A percentile compares a stretch with the other conserved stretches of the same genome.
phyloP scores from a whole-genome alignment of 1,139 yeast genomes.

The Geotrichum carabidarum region DNA sequence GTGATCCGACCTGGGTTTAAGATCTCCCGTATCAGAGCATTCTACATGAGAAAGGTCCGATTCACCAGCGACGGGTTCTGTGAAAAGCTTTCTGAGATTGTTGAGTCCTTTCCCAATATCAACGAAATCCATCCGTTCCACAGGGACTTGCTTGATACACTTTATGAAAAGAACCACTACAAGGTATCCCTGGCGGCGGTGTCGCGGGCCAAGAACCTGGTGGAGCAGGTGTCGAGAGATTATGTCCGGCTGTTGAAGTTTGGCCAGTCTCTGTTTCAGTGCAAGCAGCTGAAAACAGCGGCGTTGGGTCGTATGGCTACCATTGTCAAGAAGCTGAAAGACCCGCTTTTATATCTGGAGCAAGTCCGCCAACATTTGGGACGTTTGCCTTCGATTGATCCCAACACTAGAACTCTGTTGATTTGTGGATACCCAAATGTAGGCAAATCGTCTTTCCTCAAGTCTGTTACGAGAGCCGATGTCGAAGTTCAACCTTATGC shows the following conservation, averaged over 20 bases:
- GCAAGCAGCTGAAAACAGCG: conserved; percentile 96
- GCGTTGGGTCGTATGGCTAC: conserved; percentile 99
- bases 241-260: conserved; percentile 87
- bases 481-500: conserved; percentile 99
- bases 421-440: conserved; percentile 99
- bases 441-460: conserved; percentile 93
- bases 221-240: conserved; percentile 95
- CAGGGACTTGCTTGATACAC: conserved; percentile 93
- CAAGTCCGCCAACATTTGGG: conserved; percentile 99
- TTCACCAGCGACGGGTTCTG: conserved; percentile 93
- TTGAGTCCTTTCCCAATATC: conserved; percentile 89
- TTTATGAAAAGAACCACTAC: conserved; percentile 96
- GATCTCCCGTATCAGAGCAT: conserved; percentile 94
- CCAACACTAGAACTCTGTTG: conserved; percentile 93
- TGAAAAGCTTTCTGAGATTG: conserved; percentile 81
- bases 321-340: conserved; percentile 87
- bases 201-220: conserved; percentile 85
- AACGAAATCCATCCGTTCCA: conserved; percentile 98
- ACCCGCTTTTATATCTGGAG: conserved; percentile 86
- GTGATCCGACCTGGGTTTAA: conserved; percentile 95
- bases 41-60: conserved; percentile 95
- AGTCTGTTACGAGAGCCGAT: conserved; percentile 92
- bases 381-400: conserved; percentile 95
- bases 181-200: conserved; percentile 95
- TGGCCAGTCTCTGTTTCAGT: conserved; percentile 96